Evolutionary conservation across 257 asterid genomes (phyloP).

Genomic region (Gentiana macrophylla): DNA sequence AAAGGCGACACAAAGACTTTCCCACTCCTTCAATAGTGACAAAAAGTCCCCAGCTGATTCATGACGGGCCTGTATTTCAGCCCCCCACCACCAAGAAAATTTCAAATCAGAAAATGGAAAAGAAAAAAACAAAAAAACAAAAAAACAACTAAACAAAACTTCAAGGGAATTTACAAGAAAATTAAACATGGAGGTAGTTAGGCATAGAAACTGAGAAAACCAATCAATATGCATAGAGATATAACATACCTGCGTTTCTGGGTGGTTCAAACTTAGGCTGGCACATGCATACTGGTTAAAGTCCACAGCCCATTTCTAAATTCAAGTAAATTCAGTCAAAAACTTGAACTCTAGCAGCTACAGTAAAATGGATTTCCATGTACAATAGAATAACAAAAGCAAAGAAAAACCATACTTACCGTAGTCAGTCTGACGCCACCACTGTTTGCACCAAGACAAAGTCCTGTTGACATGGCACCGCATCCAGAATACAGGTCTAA

Average conservation of each 20-base stretch:
- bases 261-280: constrained; percentile 60
- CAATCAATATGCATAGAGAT: neutral
- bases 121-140: too few relatives aligned
- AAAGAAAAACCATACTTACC: constrained; percentile 23
- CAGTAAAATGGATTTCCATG: neutral
- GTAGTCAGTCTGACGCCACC: constrained; percentile 60
- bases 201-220: neutral
- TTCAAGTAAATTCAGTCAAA: neutral
- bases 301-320: constrained; percentile 92
- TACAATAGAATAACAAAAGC: neutral
- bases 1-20: constrained; percentile 37
- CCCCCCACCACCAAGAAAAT: too few relatives aligned
- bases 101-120: too few relatives aligned
- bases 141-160: too few relatives aligned
- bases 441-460: constrained; percentile 65
- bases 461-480: constrained; percentile 97
- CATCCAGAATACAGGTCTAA: constrained; percentile 82
- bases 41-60: constrained; percentile 54
- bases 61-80: constrained; percentile 42
- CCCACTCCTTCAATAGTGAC: constrained; percentile 55
- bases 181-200: too few relatives aligned
- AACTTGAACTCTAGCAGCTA: neutral
- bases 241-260: constrained; percentile 54
- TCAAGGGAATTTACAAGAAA: too few relatives aligned
- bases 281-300: constrained; percentile 55